These are phyloP conservation scores for Paragyromitra xinjiangensis DNA, from an alignment of 495 filamentous ascomycete species.

Conservation along the genomic window DNA sequence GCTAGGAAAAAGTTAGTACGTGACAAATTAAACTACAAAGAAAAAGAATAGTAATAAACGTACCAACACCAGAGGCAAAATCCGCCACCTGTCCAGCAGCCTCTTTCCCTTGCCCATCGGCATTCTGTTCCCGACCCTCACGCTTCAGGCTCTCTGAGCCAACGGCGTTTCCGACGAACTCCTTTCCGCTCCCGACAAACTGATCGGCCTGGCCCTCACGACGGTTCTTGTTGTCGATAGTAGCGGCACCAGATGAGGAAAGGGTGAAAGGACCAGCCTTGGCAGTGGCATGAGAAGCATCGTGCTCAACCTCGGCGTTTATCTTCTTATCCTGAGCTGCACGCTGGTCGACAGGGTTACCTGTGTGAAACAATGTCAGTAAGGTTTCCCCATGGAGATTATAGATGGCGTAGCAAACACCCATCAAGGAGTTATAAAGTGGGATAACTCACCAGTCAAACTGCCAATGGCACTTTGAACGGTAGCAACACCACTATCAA, in stretches of 20 bases:
- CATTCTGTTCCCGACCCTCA: constrained; percentile 79
- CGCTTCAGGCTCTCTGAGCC: constrained; percentile 79
- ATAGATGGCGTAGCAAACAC: neutral
- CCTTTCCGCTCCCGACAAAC: constrained; percentile 84
- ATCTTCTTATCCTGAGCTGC: constrained; percentile 68
- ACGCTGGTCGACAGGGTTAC: constrained; percentile 55
- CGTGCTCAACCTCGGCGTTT: constrained; percentile 70
- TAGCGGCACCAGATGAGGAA: constrained; percentile 73
- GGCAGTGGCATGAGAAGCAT: constrained; percentile 74
- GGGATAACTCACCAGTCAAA: constrained; percentile 70
- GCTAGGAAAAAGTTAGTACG: constrained; percentile 57
- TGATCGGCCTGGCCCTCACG: constrained; percentile 81
- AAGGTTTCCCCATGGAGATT: neutral
- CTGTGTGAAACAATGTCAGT: constrained; percentile 36
- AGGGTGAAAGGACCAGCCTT: constrained; percentile 75
- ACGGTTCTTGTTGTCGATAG: constrained; percentile 77
- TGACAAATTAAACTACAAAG: neutral
- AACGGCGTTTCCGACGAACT: constrained; percentile 75
- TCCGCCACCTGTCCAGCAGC: constrained; percentile 85
- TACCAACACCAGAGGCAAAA: constrained; percentile 68
- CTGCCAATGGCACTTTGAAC: constrained; percentile 76
- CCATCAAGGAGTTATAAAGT: neutral
- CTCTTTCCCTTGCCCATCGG: constrained; percentile 80
- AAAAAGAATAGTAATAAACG: constrained; percentile 2
- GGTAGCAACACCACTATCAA: constrained; percentile 78